Evolutionary conservation across 2,329 filamentous ascomycete genomes (phyloP).

Genomic region (Ceratocystis colombiana): DNA sequence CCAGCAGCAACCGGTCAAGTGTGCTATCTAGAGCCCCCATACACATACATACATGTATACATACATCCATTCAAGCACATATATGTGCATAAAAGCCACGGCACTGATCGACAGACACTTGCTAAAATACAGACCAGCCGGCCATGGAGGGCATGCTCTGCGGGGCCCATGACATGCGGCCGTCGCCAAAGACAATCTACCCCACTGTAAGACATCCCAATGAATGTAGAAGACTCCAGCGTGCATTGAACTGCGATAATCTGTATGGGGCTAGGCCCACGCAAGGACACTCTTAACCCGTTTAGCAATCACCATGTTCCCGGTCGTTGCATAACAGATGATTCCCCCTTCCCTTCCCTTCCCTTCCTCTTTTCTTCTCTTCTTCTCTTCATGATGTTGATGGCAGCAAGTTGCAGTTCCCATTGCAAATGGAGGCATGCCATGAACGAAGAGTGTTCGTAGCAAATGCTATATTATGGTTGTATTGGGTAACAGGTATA

Average conservation of each 20-base stretch:
- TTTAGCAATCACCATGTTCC: background rate
- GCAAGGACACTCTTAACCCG: background rate
- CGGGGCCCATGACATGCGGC: background rate
- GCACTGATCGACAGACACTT: background rate
- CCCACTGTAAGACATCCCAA: background rate
- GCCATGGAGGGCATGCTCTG: background rate
- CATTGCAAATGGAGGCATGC: background rate
- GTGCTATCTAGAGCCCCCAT: background rate
- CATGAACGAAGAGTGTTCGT: background rate
- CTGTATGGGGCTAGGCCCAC: background rate
- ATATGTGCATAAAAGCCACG: background rate
- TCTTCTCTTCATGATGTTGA: no score
- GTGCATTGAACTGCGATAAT: background rate
- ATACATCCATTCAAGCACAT: background rate
- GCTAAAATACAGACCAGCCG: background rate
- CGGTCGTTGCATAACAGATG: background rate
- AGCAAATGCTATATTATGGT: background rate
- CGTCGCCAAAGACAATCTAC: background rate
- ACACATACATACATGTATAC: background rate
- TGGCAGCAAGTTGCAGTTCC: no score
- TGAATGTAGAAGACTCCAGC: background rate
- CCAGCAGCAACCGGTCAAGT: background rate
- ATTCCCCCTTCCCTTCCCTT: background rate
- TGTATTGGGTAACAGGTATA: background rate
- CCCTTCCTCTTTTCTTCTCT: no score